Evolutionary conservation across 2,329 filamentous ascomycete genomes (phyloP).

Genomic region (Emergomyces orientalis): DNA sequence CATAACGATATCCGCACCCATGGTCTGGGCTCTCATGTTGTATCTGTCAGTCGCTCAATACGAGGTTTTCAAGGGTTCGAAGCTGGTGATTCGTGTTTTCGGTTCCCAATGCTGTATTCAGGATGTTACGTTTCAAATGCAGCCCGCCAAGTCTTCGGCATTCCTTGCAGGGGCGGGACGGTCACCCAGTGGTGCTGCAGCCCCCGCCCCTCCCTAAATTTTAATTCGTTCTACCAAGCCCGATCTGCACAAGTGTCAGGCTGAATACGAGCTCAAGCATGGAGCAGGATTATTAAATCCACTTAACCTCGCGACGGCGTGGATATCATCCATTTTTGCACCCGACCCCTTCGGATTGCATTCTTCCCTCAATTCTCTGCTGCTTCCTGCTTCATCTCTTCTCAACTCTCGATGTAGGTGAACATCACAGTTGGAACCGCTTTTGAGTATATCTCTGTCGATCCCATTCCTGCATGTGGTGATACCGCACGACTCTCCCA

Average conservation of each 20-base stretch:
- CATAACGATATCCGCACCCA: not conserved
- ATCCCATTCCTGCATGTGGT: not conserved
- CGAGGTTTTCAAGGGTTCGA: not conserved
- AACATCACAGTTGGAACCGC: not conserved
- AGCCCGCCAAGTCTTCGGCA: not conserved
- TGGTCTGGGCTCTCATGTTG: no score
- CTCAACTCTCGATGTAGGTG: not conserved
- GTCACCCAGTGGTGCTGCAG: not conserved
- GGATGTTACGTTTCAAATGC: not conserved
- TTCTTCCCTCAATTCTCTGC: not conserved
- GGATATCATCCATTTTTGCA: not conserved
- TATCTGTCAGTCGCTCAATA: not conserved
- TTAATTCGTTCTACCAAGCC: not conserved
- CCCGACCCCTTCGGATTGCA: not conserved
- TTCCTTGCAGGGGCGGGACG: not conserved
- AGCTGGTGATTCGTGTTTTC: not conserved
- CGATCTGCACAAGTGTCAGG: not conserved
- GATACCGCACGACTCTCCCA: not conserved
- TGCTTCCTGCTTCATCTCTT: not conserved
- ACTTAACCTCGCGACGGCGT: not conserved
- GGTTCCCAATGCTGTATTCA: not conserved
- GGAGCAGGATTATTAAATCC: not conserved
- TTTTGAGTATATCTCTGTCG: not conserved
- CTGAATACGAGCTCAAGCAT: not conserved
- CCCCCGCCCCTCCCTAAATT: not conserved